Evolutionary conservation across 2,329 filamentous ascomycete genomes (phyloP).

Genomic region (Trematosphaeria pertusa): DNA sequence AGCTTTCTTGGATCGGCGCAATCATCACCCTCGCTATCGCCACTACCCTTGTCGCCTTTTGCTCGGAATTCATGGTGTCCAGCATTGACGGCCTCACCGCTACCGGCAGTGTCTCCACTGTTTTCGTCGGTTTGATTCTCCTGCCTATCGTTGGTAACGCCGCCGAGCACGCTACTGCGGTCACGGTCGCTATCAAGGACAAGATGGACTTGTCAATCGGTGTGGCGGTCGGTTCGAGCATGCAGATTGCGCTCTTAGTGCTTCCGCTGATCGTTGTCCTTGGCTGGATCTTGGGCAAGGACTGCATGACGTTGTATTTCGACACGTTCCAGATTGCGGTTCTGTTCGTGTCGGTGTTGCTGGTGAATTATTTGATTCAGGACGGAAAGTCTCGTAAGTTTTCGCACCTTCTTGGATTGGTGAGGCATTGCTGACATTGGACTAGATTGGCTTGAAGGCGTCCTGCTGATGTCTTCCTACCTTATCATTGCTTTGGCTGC

Average conservation of each 20-base stretch:
- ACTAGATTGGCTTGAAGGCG: constrained; percentile 65
- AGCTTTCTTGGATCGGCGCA: constrained; percentile 75
- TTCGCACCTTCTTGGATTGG: too few species aligned
- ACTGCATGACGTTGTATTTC: constrained; percentile 78
- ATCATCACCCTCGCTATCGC: constrained; percentile 73
- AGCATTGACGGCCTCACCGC: constrained; percentile 64
- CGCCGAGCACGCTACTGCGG: constrained; percentile 70
- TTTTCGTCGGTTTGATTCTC: constrained; percentile 69
- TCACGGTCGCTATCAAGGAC: constrained; percentile 68
- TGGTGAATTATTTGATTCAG: constrained; percentile 69
- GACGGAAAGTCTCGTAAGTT: constrained; percentile 61
- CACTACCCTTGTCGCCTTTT: constrained; percentile 81
- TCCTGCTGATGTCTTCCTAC: constrained; percentile 66
- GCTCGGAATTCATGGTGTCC: constrained; percentile 70
- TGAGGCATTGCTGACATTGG: constrained; percentile 23
- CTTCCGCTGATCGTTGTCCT: constrained; percentile 67
- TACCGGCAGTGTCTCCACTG: constrained; percentile 59
- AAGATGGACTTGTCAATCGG: constrained; percentile 74
- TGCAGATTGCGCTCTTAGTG: constrained; percentile 70
- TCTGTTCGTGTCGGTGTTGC: constrained; percentile 62
- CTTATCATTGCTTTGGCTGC: constrained; percentile 67
- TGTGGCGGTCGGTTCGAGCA: constrained; percentile 69
- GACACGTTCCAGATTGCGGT: constrained; percentile 84
- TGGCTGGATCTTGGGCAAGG: constrained; percentile 66
- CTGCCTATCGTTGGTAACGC: constrained; percentile 72